Evolutionary conservation across 805 yeast genomes (phyloP).

Genomic region (Candida michaelii): DNA sequence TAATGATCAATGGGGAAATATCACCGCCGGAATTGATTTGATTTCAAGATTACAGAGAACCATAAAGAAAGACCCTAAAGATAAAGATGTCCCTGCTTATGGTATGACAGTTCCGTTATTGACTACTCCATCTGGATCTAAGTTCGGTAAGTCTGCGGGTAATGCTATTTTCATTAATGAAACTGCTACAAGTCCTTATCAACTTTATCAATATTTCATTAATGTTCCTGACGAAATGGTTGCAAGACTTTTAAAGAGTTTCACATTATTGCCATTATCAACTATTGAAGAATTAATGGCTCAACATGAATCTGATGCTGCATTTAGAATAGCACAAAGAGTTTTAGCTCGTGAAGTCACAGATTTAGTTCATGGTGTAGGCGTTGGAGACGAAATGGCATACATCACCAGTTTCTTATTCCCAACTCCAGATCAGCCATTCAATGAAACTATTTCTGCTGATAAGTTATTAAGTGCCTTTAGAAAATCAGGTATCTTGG

Average conservation of each 20-base stretch:
- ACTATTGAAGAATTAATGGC: constrained; percentile 54
- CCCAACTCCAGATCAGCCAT: constrained; percentile 53
- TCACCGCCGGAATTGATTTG: constrained; percentile 91
- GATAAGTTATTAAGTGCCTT: constrained; percentile 57
- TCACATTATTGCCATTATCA: constrained; percentile 71
- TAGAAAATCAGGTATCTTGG: constrained; percentile 55
- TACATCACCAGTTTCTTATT: constrained; percentile 67
- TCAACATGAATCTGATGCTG: constrained; percentile 59
- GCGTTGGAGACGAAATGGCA: constrained; percentile 67
- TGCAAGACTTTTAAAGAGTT: constrained; percentile 63
- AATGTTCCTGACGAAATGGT: constrained; percentile 79
- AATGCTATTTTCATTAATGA: constrained; percentile 89
- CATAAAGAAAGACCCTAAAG: constrained; percentile 13
- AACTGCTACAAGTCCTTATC: constrained; percentile 72
- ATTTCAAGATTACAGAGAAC: constrained; percentile 55
- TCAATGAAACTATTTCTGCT: constrained; percentile 45
- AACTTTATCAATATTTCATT: constrained; percentile 81
- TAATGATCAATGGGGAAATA: constrained; percentile 97
- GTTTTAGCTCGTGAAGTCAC: constrained; percentile 81
- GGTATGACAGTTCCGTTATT: constrained; percentile 90
- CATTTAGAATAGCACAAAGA: constrained; percentile 68
- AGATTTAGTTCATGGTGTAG: constrained; percentile 83
- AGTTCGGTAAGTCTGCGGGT: constrained; percentile 96
- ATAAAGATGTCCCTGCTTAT: constrained; percentile 37
- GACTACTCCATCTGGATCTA: constrained; percentile 85